phyloP scores from a whole-genome alignment of 177 flowering plant genomes.

The Vitis hybrid region DNA sequence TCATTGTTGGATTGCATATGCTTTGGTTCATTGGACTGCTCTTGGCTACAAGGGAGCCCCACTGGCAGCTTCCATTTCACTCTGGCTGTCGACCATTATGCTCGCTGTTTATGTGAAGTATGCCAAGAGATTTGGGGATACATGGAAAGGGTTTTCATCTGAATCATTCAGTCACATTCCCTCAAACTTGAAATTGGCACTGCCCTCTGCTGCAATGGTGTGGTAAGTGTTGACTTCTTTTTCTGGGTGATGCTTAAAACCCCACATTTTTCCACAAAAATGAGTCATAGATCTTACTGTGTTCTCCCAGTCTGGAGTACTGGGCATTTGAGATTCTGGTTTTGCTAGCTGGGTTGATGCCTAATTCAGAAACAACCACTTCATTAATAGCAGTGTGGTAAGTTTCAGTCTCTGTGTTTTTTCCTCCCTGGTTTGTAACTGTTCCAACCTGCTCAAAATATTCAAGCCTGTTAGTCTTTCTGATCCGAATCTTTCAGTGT shows the following conservation, averaged over 20 bases:
- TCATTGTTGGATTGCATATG: constrained; percentile 55
- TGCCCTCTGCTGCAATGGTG: constrained; percentile 92
- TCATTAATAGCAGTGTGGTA: constrained; percentile 87
- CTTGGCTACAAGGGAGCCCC: constrained; percentile 74
- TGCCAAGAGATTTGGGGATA: constrained; percentile 44
- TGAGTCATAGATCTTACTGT: neutral
- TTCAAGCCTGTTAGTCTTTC: constrained; percentile 13
- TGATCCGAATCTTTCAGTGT: constrained; percentile 40
- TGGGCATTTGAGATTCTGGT: constrained; percentile 97
- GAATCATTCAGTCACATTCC: constrained; percentile 46
- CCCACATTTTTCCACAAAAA: neutral
- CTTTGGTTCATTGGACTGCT: constrained; percentile 42
- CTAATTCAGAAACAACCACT: constrained; percentile 59
- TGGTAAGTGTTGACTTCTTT: constrained; percentile 45
- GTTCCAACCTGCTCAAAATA: neutral
- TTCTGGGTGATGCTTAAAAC: neutral
- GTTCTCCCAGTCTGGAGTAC: constrained; percentile 66
- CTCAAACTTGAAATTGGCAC: constrained; percentile 59
- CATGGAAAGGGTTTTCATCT: constrained; percentile 69
- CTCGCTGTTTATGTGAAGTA: constrained; percentile 47
- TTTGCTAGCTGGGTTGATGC: constrained; percentile 80
- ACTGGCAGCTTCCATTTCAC: constrained; percentile 58
- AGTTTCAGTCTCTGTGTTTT: neutral
- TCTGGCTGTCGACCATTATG: constrained; percentile 63
- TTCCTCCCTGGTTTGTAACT: neutral